Base-by-base conservation (phyloP, 2,329 filamentous ascomycete species). In the Plectosphaerella cucumerina region DNA sequence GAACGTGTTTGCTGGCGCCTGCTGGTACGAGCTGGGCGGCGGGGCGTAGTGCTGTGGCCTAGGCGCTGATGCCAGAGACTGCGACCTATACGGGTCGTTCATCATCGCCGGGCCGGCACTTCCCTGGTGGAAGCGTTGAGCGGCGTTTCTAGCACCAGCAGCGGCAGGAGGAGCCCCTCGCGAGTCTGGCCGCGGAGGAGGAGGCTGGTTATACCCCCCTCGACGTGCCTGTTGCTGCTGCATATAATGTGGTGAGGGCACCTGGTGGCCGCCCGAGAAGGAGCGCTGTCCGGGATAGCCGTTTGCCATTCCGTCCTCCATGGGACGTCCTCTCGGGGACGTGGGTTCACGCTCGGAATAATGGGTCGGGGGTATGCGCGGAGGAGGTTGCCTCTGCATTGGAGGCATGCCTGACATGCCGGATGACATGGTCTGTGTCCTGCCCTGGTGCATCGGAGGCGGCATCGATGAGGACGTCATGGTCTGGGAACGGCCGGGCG, bases 401-500 rank as follows among this genome's bases (percentile, higher is more conserved):
- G 84, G 78, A 57, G 82, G 82, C 79, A 86, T 84, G 43, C 70
- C 65, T 31, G 4, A 54, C 56, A 56, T 59, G 53, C 46, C 35
- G 3, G 57, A 58, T 22, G 83, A 85, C 85, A 90, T 89, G 53
- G 90, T 95, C 58, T 90, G 86, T 45, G 90, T 90, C 60, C 92
- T 84, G 50, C 75, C 63, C 48, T 58, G 74, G 48, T 77, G 75
- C 42, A 44, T 44, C 21, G 17, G 20, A 46, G 75, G 71, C 50
- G 81, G 82, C 53, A 71, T 64, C 41, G 86, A 80, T 57, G 90
- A 86, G 50, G 89, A 91, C 57, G 86, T 94, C 91, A 97, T 97
- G 22, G 93, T 97, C 65, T 97, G 92, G 52, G 92, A 95, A 68
- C 94, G 87, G 52, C 93, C 93, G 44, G 89, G 84, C 44, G 90